Evolutionary conservation across 164 flowering plant genomes (phyloP).

Genomic region (Tetrastigma voinierianum): DNA sequence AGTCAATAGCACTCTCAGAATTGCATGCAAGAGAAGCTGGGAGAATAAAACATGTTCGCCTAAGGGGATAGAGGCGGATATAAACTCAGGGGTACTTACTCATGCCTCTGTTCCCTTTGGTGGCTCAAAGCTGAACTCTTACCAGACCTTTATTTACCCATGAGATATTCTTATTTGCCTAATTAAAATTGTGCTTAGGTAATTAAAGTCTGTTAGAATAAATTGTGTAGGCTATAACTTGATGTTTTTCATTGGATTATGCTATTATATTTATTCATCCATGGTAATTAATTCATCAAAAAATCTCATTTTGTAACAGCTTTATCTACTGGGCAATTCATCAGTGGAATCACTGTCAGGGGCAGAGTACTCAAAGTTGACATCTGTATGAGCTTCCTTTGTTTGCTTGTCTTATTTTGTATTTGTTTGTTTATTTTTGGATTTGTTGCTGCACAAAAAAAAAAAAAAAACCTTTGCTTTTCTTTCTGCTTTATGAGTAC

Average conservation of each 20-base stretch:
- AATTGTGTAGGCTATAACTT: background rate
- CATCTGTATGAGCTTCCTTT: conserved; percentile 75
- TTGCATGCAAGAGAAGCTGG: too few relatives aligned
- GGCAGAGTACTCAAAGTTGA: conserved; percentile 90
- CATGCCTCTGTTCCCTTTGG: too few relatives aligned
- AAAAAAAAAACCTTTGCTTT: background rate
- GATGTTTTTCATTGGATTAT: conserved; percentile 3
- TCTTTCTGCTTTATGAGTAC: conserved; percentile 5
- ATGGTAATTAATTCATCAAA: background rate
- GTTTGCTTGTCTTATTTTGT: conserved; percentile 7
- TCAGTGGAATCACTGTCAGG: conserved; percentile 85
- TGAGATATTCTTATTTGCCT: too few relatives aligned
- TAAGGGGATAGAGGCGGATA: too few relatives aligned
- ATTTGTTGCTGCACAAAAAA: background rate
- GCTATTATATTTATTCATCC: background rate
- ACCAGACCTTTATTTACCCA: too few relatives aligned
- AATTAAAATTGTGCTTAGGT: too few relatives aligned
- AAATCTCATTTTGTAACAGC: conserved; percentile 42
- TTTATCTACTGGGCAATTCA: conserved; percentile 78
- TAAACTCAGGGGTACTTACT: too few relatives aligned
- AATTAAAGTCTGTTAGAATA: too few relatives aligned
- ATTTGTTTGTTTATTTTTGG: conserved; percentile 2
- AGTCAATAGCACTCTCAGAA: too few relatives aligned
- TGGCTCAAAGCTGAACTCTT: too few relatives aligned
- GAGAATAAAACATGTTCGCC: too few relatives aligned